These are phyloP conservation scores for Daldinia vernicosa DNA, from an alignment of 495 filamentous ascomycete species.

Conservation along the genomic window DNA sequence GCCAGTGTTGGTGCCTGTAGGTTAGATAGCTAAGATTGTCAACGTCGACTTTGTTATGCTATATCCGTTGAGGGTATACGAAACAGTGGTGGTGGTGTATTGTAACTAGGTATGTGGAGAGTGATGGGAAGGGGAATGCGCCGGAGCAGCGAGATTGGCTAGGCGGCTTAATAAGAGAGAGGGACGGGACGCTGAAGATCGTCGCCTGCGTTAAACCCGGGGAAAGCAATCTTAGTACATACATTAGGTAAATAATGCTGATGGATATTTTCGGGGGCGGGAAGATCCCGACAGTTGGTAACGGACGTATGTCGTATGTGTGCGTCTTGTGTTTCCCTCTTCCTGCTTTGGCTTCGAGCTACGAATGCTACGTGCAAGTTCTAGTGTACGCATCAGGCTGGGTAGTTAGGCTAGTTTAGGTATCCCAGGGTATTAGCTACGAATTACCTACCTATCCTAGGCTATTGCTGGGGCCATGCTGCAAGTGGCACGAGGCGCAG, in stretches of 20 bases:
- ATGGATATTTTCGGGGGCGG: conserved; percentile 38
- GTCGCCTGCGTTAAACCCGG: conserved; percentile 40
- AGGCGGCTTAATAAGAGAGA: conserved; percentile 36
- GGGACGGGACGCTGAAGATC: conserved; percentile 23
- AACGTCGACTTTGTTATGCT: background rate
- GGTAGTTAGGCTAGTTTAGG: conserved; percentile 25
- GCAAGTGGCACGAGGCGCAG: conserved; percentile 38
- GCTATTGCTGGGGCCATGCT: conserved; percentile 33
- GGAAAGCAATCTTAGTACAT: conserved; percentile 34
- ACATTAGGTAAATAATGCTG: conserved; percentile 13
- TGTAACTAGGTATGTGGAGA: conserved; percentile 3
- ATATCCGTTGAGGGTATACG: conserved; percentile 3
- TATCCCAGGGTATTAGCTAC: conserved; percentile 26
- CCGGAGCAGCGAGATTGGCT: conserved; percentile 28
- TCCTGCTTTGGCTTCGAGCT: conserved; percentile 15
- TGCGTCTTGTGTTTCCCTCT: conserved; percentile 1
- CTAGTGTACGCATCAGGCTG: conserved; percentile 24
- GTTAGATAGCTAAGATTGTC: conserved; percentile 3
- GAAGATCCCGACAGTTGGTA: conserved; percentile 38
- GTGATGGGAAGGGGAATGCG: conserved; percentile 17
- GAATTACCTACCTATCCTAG: conserved; percentile 38
- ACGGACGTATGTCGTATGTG: conserved; percentile 6
- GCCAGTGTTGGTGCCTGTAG: background rate
- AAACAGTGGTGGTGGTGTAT: conserved; percentile 3
- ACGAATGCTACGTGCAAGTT: conserved; percentile 23